Evolutionary conservation across 257 asterid genomes (phyloP).

Genomic region (Vinca minor): DNA sequence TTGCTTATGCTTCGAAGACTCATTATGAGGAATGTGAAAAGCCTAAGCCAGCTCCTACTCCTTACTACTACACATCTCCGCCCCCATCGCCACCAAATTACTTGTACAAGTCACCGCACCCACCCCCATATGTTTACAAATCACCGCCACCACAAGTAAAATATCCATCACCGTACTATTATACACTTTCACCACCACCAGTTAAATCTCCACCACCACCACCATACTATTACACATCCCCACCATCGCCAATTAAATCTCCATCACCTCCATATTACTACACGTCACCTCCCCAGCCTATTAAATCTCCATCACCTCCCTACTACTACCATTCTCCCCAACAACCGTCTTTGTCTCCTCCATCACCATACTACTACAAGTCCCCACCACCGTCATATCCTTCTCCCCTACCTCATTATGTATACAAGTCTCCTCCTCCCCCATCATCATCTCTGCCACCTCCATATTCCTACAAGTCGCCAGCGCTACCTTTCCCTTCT

Average conservation of each 20-base stretch:
- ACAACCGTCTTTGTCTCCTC: slow-evolving; percentile 12
- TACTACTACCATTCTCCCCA: slow-evolving; percentile 33
- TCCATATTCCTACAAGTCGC: too few relatives aligned
- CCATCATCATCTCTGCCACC: background rate
- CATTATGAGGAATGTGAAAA: slow-evolving; percentile 41
- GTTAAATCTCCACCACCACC: too few relatives aligned
- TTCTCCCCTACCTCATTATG: too few relatives aligned
- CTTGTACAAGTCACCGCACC: slow-evolving; percentile 28
- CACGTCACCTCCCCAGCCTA: slow-evolving; percentile 25
- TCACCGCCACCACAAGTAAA: slow-evolving; percentile 32
- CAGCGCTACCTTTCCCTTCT: background rate
- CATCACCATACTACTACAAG: too few relatives aligned
- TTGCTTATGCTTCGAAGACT: slow-evolving; percentile 64
- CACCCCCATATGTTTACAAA: background rate
- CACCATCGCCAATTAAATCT: too few relatives aligned
- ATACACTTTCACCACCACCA: too few relatives aligned
- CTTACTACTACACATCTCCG: slow-evolving; percentile 49
- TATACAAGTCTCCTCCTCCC: too few relatives aligned
- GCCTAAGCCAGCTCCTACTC: slow-evolving; percentile 30
- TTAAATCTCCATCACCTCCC: slow-evolving; percentile 18
- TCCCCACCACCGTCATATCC: too few relatives aligned
- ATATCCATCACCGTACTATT: too few relatives aligned
- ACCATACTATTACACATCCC: too few relatives aligned
- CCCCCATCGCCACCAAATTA: slow-evolving; percentile 41
- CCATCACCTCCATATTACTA: slow-evolving; percentile 17